phyloP scores from a whole-genome alignment of 176 grass and related monocot species.

The Cenchrus fungigraminus region DNA sequence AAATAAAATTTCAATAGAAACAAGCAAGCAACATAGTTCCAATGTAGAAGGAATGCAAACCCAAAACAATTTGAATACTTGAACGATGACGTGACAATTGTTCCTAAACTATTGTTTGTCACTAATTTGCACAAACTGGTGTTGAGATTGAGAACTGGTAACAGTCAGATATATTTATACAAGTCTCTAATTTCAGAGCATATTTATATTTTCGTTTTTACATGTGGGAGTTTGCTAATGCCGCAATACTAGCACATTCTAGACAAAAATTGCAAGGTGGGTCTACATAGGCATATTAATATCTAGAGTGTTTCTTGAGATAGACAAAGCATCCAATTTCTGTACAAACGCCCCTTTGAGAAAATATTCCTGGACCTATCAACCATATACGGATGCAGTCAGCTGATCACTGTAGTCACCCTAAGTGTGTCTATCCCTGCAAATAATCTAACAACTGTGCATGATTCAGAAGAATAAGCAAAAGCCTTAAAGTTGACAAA shows the following conservation, averaged over 20 bases:
- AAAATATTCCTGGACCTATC: neutral
- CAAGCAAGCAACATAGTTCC: neutral
- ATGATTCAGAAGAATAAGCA: neutral
- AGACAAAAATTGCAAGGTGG: neutral
- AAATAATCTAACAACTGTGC: neutral
- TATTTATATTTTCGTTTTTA: neutral
- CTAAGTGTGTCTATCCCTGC: neutral
- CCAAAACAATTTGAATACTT: neutral
- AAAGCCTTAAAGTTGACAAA: neutral
- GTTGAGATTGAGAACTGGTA: neutral
- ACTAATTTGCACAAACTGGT: neutral
- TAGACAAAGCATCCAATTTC: neutral
- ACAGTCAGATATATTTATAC: neutral
- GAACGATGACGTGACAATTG: neutral
- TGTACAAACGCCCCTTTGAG: neutral
- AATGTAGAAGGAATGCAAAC: neutral
- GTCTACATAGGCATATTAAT: neutral
- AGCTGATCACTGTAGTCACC: neutral
- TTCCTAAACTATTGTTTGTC: neutral
- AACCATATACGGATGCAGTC: neutral
- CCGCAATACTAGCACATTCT: neutral
- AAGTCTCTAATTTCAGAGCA: neutral
- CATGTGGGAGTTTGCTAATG: neutral
- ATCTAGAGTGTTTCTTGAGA: neutral
- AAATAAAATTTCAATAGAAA: neutral